Percentiles rank a stretch among this genome's conserved stretches.
phyloP scores from a whole-genome alignment of 768 basidiomycete species.

The Mycena polygramma region DNA sequence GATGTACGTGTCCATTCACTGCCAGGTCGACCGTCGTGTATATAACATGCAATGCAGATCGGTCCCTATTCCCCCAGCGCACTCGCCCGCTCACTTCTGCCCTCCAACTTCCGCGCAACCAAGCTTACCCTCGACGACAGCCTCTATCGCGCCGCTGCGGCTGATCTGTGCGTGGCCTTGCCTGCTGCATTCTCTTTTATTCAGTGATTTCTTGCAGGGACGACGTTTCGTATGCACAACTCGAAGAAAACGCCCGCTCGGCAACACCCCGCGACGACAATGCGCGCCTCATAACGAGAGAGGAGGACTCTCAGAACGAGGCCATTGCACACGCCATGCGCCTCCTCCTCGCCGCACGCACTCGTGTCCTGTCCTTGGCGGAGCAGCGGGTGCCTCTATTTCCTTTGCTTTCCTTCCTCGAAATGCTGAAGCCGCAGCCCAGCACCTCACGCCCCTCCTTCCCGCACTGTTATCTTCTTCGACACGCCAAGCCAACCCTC shows the following conservation, averaged over 20 bases:
- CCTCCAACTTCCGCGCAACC: constrained; percentile 79
- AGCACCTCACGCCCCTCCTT: constrained; percentile 69
- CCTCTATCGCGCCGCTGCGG: constrained; percentile 59
- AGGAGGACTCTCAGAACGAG: constrained; percentile 71
- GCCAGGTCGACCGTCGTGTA: not conserved
- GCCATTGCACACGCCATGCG: constrained; percentile 73
- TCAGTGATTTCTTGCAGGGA: constrained; percentile 49
- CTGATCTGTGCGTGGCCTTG: constrained; percentile 59
- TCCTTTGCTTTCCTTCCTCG: not conserved
- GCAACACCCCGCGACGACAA: constrained; percentile 29
- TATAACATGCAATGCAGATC: constrained; percentile 60
- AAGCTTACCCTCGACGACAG: constrained; percentile 80
- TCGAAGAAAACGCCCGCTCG: constrained; percentile 20
- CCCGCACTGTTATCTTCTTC: constrained; percentile 49
- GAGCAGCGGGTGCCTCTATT: constrained; percentile 72
- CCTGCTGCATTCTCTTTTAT: not conserved
- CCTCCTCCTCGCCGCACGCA: constrained; percentile 76
- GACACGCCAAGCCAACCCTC: not conserved
- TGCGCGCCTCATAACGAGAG: constrained; percentile 52
- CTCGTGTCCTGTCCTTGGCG: constrained; percentile 78
- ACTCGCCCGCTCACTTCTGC: constrained; percentile 79
- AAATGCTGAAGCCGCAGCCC: constrained; percentile 24
- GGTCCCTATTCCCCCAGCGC: constrained; percentile 85
- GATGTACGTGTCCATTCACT: constrained; percentile 66
- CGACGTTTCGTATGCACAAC: constrained; percentile 56